Evolutionary conservation across 495 filamentous ascomycete genomes (phyloP).

Genomic region (Annulohypoxylon maeteangense): DNA sequence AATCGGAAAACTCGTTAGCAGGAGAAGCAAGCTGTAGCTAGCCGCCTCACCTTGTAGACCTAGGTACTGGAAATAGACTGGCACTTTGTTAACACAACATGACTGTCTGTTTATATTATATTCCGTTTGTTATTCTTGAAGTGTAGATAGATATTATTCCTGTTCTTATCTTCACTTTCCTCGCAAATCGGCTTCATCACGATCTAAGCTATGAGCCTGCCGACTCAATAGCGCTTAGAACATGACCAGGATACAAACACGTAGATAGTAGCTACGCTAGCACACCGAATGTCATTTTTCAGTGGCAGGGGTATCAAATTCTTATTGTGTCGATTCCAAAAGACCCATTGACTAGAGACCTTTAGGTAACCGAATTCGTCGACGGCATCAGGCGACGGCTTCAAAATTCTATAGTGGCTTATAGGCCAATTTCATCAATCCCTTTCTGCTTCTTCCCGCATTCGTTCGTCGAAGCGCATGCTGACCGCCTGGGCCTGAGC

Average conservation of each 20-base stretch:
- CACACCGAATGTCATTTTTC: conserved; percentile 12
- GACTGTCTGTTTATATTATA: neutral
- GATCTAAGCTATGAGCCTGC: conserved; percentile 1
- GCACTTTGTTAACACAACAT: neutral
- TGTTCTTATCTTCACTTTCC: neutral
- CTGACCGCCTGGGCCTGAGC: conserved; percentile 81
- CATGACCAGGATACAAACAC: conserved; percentile 9
- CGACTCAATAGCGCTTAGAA: conserved; percentile 1
- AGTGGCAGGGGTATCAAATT: conserved; percentile 37
- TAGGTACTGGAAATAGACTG: neutral
- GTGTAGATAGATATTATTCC: neutral
- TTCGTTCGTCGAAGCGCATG: conserved; percentile 58
- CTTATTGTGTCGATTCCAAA: conserved; percentile 30
- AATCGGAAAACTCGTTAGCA: neutral
- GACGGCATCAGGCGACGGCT: conserved; percentile 1
- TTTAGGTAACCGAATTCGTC: conserved; percentile 10
- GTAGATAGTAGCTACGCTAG: conserved; percentile 1
- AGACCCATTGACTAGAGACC: conserved; percentile 14
- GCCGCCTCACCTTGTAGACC: neutral
- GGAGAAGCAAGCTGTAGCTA: neutral
- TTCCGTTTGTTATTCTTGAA: neutral
- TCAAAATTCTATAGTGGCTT: conserved; percentile 7
- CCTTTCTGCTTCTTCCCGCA: conserved; percentile 59
- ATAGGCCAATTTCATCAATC: conserved; percentile 36
- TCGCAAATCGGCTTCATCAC: neutral